These are phyloP conservation scores for Turnera subulata DNA, from an alignment of 345 rosid genomes.

Conservation along the genomic window DNA sequence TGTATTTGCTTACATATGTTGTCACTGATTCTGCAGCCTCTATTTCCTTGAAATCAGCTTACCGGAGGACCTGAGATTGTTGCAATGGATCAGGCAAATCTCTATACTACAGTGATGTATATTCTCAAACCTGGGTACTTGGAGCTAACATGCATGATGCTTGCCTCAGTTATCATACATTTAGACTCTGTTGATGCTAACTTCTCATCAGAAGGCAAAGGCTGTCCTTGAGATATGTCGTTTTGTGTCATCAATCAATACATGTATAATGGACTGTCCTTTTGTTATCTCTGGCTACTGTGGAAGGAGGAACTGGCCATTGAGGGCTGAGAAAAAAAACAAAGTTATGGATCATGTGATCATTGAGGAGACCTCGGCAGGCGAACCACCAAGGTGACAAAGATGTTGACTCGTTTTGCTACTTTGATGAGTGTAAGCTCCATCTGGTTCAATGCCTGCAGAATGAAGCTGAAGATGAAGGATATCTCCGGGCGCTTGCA, in stretches of 20 bases:
- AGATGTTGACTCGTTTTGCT: neutral
- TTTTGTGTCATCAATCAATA: neutral
- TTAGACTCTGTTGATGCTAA: no score
- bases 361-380: neutral
- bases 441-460: neutral
- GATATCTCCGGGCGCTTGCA: conserved; percentile 9
- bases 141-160: no score
- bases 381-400: neutral
- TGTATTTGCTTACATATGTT: neutral
- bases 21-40: conserved; percentile 45
- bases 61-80: conserved; percentile 66
- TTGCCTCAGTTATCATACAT: no score
- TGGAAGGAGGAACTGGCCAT: neutral
- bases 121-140: neutral
- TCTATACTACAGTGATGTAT: conserved; percentile 4
- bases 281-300: neutral
- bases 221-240: neutral
- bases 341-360: no score
- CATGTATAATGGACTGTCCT: neutral
- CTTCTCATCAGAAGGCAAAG: neutral
- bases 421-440: neutral
- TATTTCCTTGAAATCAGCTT: conserved; percentile 81
- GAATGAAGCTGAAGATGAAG: conserved; percentile 2
- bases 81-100: conserved; percentile 9
- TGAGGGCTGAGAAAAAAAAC: neutral